Conservation (phyloP, 768 basidiomycete genomes). For the Goffeauzyma gilvescens region DNA sequence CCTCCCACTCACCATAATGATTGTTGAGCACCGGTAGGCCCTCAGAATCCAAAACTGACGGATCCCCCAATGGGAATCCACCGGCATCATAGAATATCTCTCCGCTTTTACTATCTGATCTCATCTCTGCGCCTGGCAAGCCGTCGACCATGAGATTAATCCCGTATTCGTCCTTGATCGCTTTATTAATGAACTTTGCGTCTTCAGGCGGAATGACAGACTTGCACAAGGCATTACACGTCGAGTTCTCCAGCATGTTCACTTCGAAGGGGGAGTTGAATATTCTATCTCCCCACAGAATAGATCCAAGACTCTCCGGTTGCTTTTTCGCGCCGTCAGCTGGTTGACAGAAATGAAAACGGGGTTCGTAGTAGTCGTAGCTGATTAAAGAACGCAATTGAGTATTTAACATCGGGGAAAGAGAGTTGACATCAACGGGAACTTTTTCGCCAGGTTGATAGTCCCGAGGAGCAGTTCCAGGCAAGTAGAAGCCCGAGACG, state of each 20-base stretch:
- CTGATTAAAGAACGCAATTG: constrained; percentile 16
- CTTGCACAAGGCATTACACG: constrained; percentile 59
- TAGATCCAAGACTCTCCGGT: constrained; percentile 74
- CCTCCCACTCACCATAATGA: constrained; percentile 84
- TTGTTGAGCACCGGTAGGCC: constrained; percentile 60
- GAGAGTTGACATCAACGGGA: constrained; percentile 53
- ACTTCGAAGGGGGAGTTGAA: constrained; percentile 82
- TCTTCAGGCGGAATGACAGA: constrained; percentile 47
- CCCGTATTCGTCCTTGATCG: constrained; percentile 66
- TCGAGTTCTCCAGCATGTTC: constrained; percentile 59
- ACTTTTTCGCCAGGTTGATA: constrained; percentile 57
- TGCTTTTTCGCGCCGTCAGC: constrained; percentile 40
- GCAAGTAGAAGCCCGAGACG: too few relatives aligned
- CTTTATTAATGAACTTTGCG: constrained; percentile 69
- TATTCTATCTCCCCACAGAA: constrained; percentile 91
- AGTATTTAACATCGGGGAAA: constrained; percentile 57
- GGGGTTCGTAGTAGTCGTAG: constrained; percentile 22
- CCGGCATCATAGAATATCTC: constrained; percentile 73
- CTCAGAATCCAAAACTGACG: constrained; percentile 9
- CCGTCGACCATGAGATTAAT: constrained; percentile 91
- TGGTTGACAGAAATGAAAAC: constrained; percentile 72
- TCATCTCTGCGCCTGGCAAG: constrained; percentile 84
- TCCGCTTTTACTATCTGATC: constrained; percentile 53
- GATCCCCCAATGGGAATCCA: constrained; percentile 63
- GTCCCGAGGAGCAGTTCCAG: constrained; percentile 54